Evolutionary conservation across 2,329 filamentous ascomycete species (phyloP).

Genomic region (Sarocladium brachiariae): DNA sequence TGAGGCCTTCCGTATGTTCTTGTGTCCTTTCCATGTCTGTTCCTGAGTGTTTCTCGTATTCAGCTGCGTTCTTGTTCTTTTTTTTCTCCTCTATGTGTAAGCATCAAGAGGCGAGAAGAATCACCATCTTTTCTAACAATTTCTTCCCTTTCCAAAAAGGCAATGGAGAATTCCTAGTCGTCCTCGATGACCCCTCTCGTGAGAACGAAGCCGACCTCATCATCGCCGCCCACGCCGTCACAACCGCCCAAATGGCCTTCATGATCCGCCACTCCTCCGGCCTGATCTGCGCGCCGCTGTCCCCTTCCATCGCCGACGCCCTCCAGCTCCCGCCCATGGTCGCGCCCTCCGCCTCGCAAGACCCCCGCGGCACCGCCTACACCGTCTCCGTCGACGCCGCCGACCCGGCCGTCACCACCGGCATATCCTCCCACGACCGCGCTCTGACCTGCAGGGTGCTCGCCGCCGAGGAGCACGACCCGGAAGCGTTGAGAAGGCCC

Average conservation of each 20-base stretch:
- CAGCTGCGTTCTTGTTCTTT: no score
- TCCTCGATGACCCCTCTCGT: constrained; percentile 84
- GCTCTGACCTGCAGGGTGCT: constrained; percentile 73
- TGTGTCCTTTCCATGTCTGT: no score
- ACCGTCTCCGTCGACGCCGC: constrained; percentile 81
- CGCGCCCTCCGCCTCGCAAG: constrained; percentile 46
- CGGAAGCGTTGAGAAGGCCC: constrained; percentile 66
- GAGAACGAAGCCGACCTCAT: constrained; percentile 99
- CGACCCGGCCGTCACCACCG: constrained; percentile 69
- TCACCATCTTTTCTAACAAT: not conserved
- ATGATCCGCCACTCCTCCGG: constrained; percentile 88
- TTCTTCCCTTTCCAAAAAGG: constrained; percentile 31
- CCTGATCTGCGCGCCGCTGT: constrained; percentile 82
- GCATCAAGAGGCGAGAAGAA: no score
- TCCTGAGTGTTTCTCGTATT: no score
- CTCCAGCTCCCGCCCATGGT: constrained; percentile 92
- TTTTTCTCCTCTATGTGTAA: no score
- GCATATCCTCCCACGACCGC: constrained; percentile 84
- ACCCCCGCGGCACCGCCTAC: constrained; percentile 88
- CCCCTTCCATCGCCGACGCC: constrained; percentile 57
- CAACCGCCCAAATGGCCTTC: constrained; percentile 88
- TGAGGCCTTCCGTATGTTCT: constrained; percentile 53
- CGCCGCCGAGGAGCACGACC: constrained; percentile 54
- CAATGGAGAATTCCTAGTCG: constrained; percentile 87
- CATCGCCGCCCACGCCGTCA: constrained; percentile 80